phyloP scores from a whole-genome alignment of 805 yeast genomes.

The Grigorovia jiainica region DNA sequence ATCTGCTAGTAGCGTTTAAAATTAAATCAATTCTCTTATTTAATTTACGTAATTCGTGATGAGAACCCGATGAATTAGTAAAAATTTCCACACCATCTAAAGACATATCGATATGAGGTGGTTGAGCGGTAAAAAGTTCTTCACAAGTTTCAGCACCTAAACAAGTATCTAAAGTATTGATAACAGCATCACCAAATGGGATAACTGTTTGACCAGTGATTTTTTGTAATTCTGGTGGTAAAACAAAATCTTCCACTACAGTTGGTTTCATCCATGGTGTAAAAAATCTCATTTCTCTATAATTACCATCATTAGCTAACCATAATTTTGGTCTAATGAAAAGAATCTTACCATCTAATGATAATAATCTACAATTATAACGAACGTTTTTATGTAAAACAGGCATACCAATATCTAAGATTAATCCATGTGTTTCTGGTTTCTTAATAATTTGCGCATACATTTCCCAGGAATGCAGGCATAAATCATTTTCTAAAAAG shows the following conservation, averaged over 20 bases:
- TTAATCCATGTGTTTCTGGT: conserved; percentile 61
- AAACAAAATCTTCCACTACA: conserved; percentile 57
- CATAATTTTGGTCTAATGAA: conserved; percentile 87
- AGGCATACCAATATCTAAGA: conserved; percentile 94
- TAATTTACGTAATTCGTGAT: conserved; percentile 87
- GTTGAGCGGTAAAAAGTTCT: conserved; percentile 90
- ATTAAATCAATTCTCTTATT: conserved; percentile 78
- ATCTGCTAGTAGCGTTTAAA: conserved; percentile 85
- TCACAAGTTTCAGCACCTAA: conserved; percentile 99
- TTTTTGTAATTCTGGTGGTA: conserved; percentile 62
- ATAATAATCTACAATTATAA: conserved; percentile 83
- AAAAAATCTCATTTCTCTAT: conserved; percentile 94
- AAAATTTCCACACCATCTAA: conserved; percentile 96
- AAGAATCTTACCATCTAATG: conserved; percentile 68
- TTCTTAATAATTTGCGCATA: conserved; percentile 64
- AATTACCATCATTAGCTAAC: conserved; percentile 96
- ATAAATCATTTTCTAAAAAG: conserved; percentile 81
- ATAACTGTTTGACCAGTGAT: conserved; percentile 61
- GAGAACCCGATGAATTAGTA: conserved; percentile 95
- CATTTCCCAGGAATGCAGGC: conserved; percentile 91
- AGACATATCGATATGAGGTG: conserved; percentile 88
- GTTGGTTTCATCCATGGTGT: conserved; percentile 87
- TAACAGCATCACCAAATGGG: conserved; percentile 83
- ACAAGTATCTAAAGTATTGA: conserved; percentile 75
- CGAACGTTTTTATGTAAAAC: conserved; percentile 76